Base-by-base conservation (phyloP, 495 filamentous ascomycete genomes). In the Evansstolkia leycettana region DNA sequence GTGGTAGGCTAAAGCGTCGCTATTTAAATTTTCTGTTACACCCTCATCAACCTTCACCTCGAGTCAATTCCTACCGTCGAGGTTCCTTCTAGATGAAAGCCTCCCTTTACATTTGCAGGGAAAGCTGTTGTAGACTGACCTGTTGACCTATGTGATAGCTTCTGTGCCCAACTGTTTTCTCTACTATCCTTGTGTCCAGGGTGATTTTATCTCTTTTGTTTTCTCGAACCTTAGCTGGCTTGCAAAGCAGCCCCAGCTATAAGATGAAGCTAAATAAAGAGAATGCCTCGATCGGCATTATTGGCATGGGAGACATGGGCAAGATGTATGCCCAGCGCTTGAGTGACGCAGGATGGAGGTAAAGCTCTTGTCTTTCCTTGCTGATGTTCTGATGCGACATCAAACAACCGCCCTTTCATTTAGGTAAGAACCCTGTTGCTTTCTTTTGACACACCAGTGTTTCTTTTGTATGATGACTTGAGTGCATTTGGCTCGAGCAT, bases 401-500 rank as follows among this genome's bases (percentile, higher is more conserved):
- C 33, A 23, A 5, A 5, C 15, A 6, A 31, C 32, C 17, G 17
- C 7, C 18, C 28, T 28, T 30, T 44, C 35, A 12, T 49, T 39
- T 42, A 48, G 60, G 54, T 58, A 54, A 61, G 56, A 48, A 39
- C 34, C 16, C 17, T 33, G 45, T 42, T 38, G 46, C 34, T 28
- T 38, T 42, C 36, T 33, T 43, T 33, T 33, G 26, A 34, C 38
- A 18, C n/a, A n/a, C n/a, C n/a, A n/a, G n/a, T 47, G 30, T 43
- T 35, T 37, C 31, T 48, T 49, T 64, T 51, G 48, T 52, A 87
- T 89, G 87, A 94, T 95, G 87, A 95, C 85, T 83, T 84, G 87
- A 95, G 87, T 83, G 87, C 87, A 95, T 95, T 95, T 95, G 87
- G 87, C 87, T 95, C 84, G 86, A 95, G 86, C 70, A 92, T 84